These are phyloP conservation scores for Sinapis alba DNA, from an alignment of 441 rosid species.

Conservation along the genomic window DNA sequence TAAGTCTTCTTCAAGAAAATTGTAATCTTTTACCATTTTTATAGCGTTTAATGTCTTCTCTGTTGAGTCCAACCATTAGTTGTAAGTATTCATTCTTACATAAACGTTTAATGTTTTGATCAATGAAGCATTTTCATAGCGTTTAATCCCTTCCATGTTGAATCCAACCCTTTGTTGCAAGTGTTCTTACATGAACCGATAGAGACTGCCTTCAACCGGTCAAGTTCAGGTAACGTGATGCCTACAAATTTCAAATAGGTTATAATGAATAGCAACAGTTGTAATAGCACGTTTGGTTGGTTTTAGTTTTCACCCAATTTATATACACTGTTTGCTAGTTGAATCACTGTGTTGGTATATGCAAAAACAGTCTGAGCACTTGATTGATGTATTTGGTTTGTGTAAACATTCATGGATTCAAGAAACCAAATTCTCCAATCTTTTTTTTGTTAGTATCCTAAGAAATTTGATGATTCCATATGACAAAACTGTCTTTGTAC, in stretches of 20 bases:
- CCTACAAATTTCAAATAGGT: background rate
- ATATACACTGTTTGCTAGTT: conserved; percentile 19
- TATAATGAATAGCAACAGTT: background rate
- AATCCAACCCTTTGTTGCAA: conserved; percentile 14
- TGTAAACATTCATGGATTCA: conserved; percentile 15
- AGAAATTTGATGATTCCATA: conserved; percentile 15
- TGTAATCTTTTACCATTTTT: conserved; percentile 11
- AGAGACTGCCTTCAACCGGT: background rate
- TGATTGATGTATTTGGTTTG: conserved; percentile 10
- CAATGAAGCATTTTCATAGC: background rate
- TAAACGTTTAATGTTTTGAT: conserved; percentile 10
- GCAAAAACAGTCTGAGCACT: conserved; percentile 11
- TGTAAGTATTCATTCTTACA: background rate
- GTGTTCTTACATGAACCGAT: conserved; percentile 5
- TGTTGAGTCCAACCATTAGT: background rate
- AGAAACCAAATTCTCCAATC: background rate
- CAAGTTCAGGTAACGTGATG: conserved; percentile 1
- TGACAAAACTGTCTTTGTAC: conserved; percentile 26
- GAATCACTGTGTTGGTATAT: conserved; percentile 27
- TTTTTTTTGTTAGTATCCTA: background rate
- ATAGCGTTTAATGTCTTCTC: background rate
- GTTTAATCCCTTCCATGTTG: background rate
- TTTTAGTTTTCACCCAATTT: conserved; percentile 3
- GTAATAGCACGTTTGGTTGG: conserved; percentile 23
- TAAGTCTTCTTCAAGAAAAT: conserved; percentile 8